Percentiles rank a stretch among this genome's conserved stretches.
Evolutionary conservation across 179 eudicot species (phyloP).

Genomic region (Nepenthes alata): DNA sequence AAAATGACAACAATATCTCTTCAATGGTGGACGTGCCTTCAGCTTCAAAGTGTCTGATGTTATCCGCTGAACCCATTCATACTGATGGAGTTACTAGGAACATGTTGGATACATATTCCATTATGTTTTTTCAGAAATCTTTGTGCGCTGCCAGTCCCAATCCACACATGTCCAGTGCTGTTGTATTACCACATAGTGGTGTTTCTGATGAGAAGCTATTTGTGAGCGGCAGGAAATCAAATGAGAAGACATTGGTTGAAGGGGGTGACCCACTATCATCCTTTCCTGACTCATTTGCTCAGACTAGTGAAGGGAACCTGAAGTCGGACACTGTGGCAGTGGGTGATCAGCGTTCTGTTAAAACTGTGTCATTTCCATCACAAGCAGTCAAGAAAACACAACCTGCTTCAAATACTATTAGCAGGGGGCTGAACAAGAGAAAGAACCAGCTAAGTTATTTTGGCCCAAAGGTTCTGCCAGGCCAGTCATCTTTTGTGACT

Average conservation of each 20-base stretch:
- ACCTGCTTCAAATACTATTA: slow-evolving; percentile 13
- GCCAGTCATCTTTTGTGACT: slow-evolving; percentile 17
- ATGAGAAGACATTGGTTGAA: slow-evolving; percentile 12
- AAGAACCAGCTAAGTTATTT: slow-evolving; percentile 26
- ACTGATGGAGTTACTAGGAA: slow-evolving; percentile 8
- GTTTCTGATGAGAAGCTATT: slow-evolving; percentile 10
- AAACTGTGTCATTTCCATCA: slow-evolving; percentile 12
- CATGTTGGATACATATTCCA: slow-evolving; percentile 9
- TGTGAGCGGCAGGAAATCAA: slow-evolving; percentile 10
- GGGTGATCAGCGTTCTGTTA: slow-evolving; percentile 11
- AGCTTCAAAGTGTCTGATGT: slow-evolving; percentile 8
- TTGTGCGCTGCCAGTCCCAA: slow-evolving; percentile 8
- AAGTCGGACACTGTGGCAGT: slow-evolving; percentile 18
- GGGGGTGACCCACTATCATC: slow-evolving; percentile 6
- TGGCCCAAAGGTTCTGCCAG: slow-evolving; percentile 27
- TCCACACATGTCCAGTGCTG: slow-evolving; percentile 10
- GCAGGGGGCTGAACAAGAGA: slow-evolving; percentile 14
- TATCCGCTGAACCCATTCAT: slow-evolving; percentile 12
- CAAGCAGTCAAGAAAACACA: slow-evolving; percentile 16
- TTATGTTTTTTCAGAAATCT: slow-evolving; percentile 10
- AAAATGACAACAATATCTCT: slow-evolving; percentile 10
- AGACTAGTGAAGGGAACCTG: slow-evolving; percentile 9
- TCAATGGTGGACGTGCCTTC: slow-evolving; percentile 13
- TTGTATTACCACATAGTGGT: slow-evolving; percentile 6
- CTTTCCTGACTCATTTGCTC: slow-evolving; percentile 8